Base-by-base conservation (phyloP, 441 rosid species). In the Capsella rubella region DNA sequence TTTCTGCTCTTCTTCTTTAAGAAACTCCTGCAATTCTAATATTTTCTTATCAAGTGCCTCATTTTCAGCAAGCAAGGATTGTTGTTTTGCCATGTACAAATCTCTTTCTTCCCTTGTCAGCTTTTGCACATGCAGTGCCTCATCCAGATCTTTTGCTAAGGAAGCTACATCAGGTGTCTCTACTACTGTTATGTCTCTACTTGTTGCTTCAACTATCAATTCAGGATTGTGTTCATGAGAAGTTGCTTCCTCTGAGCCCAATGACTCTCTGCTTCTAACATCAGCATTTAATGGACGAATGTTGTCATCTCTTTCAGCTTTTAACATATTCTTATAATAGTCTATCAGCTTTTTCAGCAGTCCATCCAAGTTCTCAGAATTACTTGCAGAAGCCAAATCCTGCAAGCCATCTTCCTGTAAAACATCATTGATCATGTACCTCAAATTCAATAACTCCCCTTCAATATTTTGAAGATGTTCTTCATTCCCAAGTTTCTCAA, bases 1-100 rank as follows among this genome's bases (percentile, higher is more conserved):
- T 82, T 87, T 96, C 84, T 89, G 97, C 85, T 92, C 97, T 86
- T 94, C 99, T 83, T 86, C 95, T 67, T 71, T 73, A 63, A 89
- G 94, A 37, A 80, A 80, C 73, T 79, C 92, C 72, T 85, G 93
- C 86, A 96, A 78, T 78, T 89, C 93, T 60, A 71, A 65, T 42
- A 74, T 85, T 81, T 85, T 87, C 79, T 77, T 89, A 69, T 84
- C 79, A 43, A 88, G 87, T 64, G 79, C 82, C 79, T 86, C 93
- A 76, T 87, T 79, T 83, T 92, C 89, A 81, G 78, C 76, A 74
- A 84, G 64, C 75, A 91, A 77, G 52, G 88, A 82, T 72, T 86
- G 89, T 69, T 84, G 90, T 79, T 83, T 85, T 80, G 83, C 90
- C 81, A 83, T 40, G 67, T 80, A 83, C 66, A 58, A 75, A 75